Conservation (phyloP, 169 alveolate genomes). For the Toxoplasma gondii region DNA sequence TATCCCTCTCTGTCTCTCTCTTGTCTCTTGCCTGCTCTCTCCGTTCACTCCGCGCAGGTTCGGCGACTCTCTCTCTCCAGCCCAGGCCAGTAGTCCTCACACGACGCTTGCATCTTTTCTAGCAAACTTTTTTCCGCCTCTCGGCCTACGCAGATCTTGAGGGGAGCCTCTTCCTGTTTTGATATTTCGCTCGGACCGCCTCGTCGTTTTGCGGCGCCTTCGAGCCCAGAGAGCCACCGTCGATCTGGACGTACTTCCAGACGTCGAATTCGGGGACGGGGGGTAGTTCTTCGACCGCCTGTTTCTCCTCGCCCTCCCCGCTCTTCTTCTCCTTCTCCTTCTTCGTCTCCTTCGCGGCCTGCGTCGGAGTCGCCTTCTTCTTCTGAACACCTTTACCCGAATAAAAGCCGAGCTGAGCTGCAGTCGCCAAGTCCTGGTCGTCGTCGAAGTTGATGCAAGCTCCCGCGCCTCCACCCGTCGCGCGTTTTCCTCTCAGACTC, state of each 20-base stretch:
- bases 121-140: neutral
- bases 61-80: neutral
- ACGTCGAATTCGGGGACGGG: neutral
- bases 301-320: neutral
- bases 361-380: neutral
- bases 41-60: neutral
- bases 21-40: too few species aligned
- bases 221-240: neutral
- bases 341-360: neutral
- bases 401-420: conserved; percentile 21
- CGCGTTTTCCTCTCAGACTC: neutral
- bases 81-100: neutral
- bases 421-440: conserved; percentile 34
- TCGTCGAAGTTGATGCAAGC: neutral
- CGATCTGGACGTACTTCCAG: conserved; percentile 3
- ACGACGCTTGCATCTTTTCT: neutral
- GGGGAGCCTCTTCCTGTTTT: neutral
- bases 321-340: neutral
- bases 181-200: neutral
- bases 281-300: neutral
- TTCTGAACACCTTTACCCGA: neutral
- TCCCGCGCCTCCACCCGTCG: neutral
- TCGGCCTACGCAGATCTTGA: neutral
- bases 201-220: conserved; percentile 17
- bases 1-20: too few species aligned